Evolutionary conservation across 495 filamentous ascomycete species (phyloP).

Genomic region (Neurospora sp.): DNA sequence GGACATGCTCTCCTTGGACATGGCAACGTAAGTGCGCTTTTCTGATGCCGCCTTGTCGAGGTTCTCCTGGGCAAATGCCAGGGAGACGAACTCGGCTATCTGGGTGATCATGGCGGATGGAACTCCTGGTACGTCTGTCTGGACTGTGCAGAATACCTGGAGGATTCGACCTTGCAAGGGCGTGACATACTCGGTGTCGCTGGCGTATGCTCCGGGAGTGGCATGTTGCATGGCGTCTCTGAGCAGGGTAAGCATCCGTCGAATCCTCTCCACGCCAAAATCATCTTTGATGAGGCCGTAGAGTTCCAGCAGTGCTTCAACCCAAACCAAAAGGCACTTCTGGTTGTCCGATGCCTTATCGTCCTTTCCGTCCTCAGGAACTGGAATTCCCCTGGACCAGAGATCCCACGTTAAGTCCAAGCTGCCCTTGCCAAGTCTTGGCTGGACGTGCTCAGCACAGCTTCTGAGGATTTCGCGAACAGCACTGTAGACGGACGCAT

Average conservation of each 20-base stretch:
- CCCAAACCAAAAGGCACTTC: conserved; percentile 67
- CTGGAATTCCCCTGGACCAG: conserved; percentile 57
- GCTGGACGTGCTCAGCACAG: conserved; percentile 33
- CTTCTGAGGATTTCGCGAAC: conserved; percentile 56
- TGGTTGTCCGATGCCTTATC: conserved; percentile 54
- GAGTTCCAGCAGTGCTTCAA: conserved; percentile 64
- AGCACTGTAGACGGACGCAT: conserved; percentile 59
- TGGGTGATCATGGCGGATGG: conserved; percentile 58
- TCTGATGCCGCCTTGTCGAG: conserved; percentile 21
- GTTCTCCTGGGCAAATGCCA: conserved; percentile 48
- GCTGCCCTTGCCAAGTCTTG: conserved; percentile 44
- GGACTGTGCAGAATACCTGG: conserved; percentile 60
- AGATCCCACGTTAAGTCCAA: conserved; percentile 60
- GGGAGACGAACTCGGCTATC: conserved; percentile 55
- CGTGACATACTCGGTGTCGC: conserved; percentile 77
- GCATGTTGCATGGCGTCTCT: conserved; percentile 45
- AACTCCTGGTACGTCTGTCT: conserved; percentile 54
- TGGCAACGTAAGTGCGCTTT: conserved; percentile 71
- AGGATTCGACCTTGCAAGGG: conserved; percentile 66
- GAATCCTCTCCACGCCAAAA: conserved; percentile 49
- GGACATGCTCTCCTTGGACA: conserved; percentile 68
- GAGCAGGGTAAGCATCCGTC: conserved; percentile 53
- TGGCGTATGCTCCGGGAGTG: conserved; percentile 64
- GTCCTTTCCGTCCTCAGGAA: conserved; percentile 30
- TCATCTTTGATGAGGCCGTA: conserved; percentile 66